These are phyloP conservation scores for Cucurbita maxima DNA, from an alignment of 306 rosid species.

Conservation along the genomic window DNA sequence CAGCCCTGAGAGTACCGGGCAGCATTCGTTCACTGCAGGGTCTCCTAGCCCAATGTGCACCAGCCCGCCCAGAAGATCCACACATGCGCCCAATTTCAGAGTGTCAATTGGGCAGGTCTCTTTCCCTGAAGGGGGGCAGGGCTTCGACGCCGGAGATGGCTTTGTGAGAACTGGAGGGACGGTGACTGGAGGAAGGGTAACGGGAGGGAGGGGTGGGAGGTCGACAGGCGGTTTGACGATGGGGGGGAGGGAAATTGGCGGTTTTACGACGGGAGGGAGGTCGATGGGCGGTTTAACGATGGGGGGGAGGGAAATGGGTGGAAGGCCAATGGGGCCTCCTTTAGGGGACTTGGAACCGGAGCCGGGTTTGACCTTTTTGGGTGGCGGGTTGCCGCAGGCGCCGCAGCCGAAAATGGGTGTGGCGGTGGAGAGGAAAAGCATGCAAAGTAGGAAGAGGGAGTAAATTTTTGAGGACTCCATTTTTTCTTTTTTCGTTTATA, in stretches of 20 bases:
- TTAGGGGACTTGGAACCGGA: conserved; percentile 17
- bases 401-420: conserved; percentile 64
- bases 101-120: conserved; percentile 80
- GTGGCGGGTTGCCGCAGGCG: conserved; percentile 40
- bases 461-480: conserved; percentile 51
- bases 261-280: not conserved
- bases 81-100: conserved; percentile 65
- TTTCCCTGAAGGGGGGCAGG: conserved; percentile 32
- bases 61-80: conserved; percentile 64
- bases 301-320: conserved; percentile 4
- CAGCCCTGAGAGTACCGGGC: conserved; percentile 68
- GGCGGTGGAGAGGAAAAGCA: conserved; percentile 56
- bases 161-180: not conserved
- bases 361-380: conserved; percentile 19
- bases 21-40: conserved; percentile 57
- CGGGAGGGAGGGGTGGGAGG: not conserved
- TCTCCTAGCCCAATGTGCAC: conserved; percentile 73
- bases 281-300: not conserved
- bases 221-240: too few species aligned
- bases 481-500: not conserved
- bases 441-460: conserved; percentile 55
- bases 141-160: conserved; percentile 3
- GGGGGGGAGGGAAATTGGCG: not conserved
- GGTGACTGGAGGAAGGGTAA: not conserved
- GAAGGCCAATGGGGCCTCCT: conserved; percentile 14